phyloP scores from a whole-genome alignment of 2,329 filamentous ascomycete species.

The Aspergillus sp. region DNA sequence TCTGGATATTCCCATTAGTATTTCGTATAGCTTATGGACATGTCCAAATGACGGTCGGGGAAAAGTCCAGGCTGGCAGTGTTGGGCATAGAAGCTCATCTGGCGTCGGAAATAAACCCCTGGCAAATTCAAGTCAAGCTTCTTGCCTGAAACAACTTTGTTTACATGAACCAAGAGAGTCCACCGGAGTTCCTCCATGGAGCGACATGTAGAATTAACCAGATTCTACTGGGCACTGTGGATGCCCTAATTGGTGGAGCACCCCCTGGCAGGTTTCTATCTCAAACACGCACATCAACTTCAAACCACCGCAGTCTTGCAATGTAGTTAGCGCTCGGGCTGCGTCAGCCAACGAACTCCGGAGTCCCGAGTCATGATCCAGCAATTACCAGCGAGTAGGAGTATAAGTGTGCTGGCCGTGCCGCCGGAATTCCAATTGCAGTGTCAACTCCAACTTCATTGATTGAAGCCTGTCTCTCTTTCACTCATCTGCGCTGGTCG shows the following conservation, averaged over 20 bases:
- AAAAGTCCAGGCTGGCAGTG: neutral
- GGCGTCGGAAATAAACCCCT: neutral
- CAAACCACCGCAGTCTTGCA: neutral
- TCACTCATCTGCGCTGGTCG: neutral
- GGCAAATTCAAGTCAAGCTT: neutral
- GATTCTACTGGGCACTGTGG: no score
- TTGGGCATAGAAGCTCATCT: neutral
- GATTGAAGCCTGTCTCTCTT: slow-evolving; percentile 10
- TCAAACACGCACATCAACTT: neutral
- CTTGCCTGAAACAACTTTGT: neutral
- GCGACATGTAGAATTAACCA: neutral
- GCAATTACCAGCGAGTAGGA: no score
- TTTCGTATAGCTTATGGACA: no score
- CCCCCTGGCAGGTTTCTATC: neutral
- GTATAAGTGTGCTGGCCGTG: no score
- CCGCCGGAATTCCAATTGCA: no score
- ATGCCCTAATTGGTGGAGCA: neutral
- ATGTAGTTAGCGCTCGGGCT: neutral
- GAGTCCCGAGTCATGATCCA: neutral
- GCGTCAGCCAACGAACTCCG: neutral
- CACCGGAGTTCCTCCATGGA: neutral
- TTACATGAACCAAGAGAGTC: neutral
- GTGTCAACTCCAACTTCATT: slow-evolving; percentile 7
- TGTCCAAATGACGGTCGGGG: no score
- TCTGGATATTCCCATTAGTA: no score